These are phyloP conservation scores for Penicillium capsulatum DNA, from an alignment of 2,329 filamentous ascomycete species.

Conservation along the genomic window DNA sequence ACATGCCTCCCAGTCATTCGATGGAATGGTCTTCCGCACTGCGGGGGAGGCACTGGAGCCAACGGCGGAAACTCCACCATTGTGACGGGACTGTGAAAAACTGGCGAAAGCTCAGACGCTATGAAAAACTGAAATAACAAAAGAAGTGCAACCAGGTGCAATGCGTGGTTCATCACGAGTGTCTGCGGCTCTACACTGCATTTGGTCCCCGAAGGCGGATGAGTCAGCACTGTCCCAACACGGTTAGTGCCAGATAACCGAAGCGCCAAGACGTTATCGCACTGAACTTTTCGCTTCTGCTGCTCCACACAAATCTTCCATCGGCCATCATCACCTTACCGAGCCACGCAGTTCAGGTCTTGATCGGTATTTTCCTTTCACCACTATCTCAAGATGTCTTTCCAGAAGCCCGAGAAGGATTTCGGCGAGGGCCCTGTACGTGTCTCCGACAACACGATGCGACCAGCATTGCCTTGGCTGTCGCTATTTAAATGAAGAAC, in stretches of 20 bases:
- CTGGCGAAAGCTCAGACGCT: no score
- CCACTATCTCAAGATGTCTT: conserved; percentile 67
- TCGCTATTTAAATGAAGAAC: conserved; percentile 1
- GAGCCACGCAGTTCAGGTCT: conserved; percentile 74
- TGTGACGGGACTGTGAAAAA: not conserved
- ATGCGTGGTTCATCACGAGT: conserved; percentile 1
- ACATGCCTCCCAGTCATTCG: conserved; percentile 72
- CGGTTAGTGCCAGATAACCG: conserved; percentile 40
- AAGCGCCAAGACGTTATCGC: conserved; percentile 33
- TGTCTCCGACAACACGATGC: conserved; percentile 23
- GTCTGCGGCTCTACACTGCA: conserved; percentile 9
- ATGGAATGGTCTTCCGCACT: conserved; percentile 62
- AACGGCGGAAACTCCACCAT: conserved; percentile 62
- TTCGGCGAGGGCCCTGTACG: conserved; percentile 80
- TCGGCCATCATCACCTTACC: conserved; percentile 70
- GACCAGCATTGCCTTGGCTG: conserved; percentile 2
- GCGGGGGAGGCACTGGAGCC: conserved; percentile 68
- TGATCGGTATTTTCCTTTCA: conserved; percentile 56
- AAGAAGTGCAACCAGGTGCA: no score
- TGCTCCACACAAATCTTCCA: conserved; percentile 22
- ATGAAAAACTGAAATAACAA: conserved; percentile 7
- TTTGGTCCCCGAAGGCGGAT: conserved; percentile 16
- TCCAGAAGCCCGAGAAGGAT: conserved; percentile 93
- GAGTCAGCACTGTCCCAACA: conserved; percentile 20
- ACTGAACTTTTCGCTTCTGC: conserved; percentile 25